phyloP scores from a whole-genome alignment of 2,329 filamentous ascomycete species.

The Botrytis pseudocinerea region DNA sequence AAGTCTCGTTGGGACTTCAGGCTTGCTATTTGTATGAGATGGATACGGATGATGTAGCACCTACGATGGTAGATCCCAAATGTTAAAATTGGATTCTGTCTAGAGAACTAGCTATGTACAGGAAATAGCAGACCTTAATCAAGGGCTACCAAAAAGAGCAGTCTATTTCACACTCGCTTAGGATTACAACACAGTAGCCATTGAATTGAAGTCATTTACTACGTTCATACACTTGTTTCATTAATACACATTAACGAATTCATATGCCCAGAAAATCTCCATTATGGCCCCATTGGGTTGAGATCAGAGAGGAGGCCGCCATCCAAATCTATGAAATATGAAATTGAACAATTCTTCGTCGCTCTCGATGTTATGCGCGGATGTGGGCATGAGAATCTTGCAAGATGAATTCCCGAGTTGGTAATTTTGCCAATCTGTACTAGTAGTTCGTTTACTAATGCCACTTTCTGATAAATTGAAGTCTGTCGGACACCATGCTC shows the following conservation, averaged over 20 bases:
- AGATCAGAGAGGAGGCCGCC: not conserved
- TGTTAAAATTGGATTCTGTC: too few relatives aligned
- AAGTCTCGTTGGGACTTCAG: not conserved
- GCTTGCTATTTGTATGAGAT: not conserved
- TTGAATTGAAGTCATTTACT: too few relatives aligned
- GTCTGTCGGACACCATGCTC: not conserved
- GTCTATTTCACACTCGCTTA: too few relatives aligned
- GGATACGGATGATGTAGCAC: too few relatives aligned
- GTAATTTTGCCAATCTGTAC: too few relatives aligned
- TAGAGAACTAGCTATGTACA: too few relatives aligned
- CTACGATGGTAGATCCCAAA: too few relatives aligned
- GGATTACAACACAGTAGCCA: too few relatives aligned
- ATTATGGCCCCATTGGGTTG: fast-evolving
- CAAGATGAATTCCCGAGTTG: too few relatives aligned
- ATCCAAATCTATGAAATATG: not conserved
- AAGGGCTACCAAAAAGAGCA: too few relatives aligned
- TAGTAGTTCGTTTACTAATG: not conserved
- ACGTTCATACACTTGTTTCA: not conserved
- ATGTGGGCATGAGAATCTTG: too few relatives aligned
- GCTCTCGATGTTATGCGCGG: not conserved
- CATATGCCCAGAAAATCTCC: not conserved
- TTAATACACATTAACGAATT: not conserved
- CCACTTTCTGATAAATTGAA: not conserved
- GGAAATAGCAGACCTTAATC: too few relatives aligned
- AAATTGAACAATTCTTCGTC: not conserved